Evolutionary conservation across 306 rosid genomes (phyloP).

Genomic region (Casuarina glauca): DNA sequence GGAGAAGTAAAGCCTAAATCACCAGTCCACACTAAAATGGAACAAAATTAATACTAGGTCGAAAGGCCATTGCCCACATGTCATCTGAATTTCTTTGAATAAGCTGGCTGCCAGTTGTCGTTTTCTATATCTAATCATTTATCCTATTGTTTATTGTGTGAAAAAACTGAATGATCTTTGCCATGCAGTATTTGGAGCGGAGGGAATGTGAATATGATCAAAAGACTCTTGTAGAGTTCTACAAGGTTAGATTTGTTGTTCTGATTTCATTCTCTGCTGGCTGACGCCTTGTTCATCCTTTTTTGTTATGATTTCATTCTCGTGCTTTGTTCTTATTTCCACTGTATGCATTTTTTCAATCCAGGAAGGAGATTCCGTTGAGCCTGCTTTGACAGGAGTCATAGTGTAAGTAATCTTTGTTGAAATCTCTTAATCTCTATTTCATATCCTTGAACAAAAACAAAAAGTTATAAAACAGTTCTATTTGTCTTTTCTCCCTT

Average conservation of each 20-base stretch:
- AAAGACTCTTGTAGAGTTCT: conserved; percentile 54
- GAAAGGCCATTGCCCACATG: not conserved
- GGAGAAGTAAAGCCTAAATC: not conserved
- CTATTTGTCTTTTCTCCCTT: not conserved
- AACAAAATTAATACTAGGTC: not conserved
- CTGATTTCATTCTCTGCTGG: not conserved
- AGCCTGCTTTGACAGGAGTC: conserved; percentile 66
- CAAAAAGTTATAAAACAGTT: not conserved
- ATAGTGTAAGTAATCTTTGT: conserved; percentile 61
- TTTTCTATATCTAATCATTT: not conserved
- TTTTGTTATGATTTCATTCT: not conserved
- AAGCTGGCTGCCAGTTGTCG: not conserved
- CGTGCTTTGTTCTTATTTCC: not conserved
- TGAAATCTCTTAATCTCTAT: conserved; percentile 2
- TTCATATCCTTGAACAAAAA: not conserved
- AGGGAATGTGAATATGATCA: conserved; percentile 77
- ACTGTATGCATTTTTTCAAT: conserved; percentile 7
- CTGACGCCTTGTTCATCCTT: not conserved
- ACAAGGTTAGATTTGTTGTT: conserved; percentile 47
- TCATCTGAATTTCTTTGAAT: not conserved
- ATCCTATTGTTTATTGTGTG: not conserved
- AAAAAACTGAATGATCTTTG: conserved; percentile 4
- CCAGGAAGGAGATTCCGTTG: conserved; percentile 60
- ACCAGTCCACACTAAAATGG: not conserved
- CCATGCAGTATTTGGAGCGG: conserved; percentile 76